Evolutionary conservation across 805 yeast genomes (phyloP), one percentile per base, ranked within the genome.

Genomic region (Phaffomyces opuntiae): DNA sequence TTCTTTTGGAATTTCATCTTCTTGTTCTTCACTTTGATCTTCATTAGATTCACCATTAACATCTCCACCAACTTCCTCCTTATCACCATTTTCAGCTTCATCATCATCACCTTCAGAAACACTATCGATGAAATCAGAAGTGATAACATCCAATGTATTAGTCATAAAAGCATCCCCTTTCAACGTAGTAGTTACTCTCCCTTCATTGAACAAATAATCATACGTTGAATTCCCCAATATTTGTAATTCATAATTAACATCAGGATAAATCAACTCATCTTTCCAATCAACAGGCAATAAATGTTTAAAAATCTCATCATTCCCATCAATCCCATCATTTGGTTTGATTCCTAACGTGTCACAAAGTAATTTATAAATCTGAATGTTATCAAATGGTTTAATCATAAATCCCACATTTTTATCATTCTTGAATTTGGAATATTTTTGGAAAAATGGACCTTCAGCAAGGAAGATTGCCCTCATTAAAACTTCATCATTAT

Each of bases 401-500:
- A 70, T 64, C 17, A 70, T 63, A 36, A 60, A 64, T 5, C 42
- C 37, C 5, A 19, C 63, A 54, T 4, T 49, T 39, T 48, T 49
- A 5, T 3, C 24, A 21, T 4, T 4, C 9, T 55, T 50, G 7
- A 37, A 21, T 3, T 25, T 16, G 3, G 43, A 31, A 24, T 54
- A 48, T 11, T 47, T 42, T 36, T 65, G 57, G 62, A 90, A 89
- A 56, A 74, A 85, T 0, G 96, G 96, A 0, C 98, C 98, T 2
- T 73, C 62, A 0, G 83, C 95, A 36, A 87, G 55, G 60, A 91
- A 90, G 9, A 87, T 54, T 0, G 96, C 89, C 42, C 96, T 68
- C 96, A 89, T 89, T 47, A 88, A 66, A 7, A 83, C 74, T 49
- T 82, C 87, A 0, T 82, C 73, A 56, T 83, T 85, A 57, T 83